Conservation (phyloP, 176 grass and related monocot genomes). For the Sorghum bicolor region DNA sequence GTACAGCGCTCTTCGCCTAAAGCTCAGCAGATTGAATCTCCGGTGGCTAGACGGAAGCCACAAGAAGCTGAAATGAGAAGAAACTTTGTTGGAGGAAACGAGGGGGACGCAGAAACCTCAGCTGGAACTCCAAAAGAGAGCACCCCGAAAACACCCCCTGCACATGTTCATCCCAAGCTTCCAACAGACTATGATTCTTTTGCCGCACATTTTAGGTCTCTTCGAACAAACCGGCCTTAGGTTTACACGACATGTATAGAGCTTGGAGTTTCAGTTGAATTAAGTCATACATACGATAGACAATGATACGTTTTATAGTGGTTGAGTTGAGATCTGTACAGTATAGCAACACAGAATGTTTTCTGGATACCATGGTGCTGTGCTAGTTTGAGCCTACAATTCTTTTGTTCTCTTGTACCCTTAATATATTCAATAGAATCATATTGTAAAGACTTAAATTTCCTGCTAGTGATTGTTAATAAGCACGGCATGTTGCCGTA, state of each 20-base stretch:
- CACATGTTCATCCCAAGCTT: constrained; percentile 72
- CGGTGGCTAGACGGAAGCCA: constrained; percentile 21
- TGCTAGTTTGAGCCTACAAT: constrained; percentile 12
- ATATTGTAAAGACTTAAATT: neutral
- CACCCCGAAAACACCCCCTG: constrained; percentile 24
- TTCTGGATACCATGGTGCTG: neutral
- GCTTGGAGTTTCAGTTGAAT: neutral
- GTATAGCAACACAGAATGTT: constrained; percentile 33
- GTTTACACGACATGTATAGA: neutral
- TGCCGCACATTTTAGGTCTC: constrained; percentile 83
- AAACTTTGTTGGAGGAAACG: constrained; percentile 28
- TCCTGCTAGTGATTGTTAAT: constrained; percentile 20
- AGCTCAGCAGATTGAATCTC: constrained; percentile 30
- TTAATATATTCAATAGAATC: constrained; percentile 2
- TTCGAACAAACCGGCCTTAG: constrained; percentile 63
- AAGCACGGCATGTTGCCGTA: constrained; percentile 6
- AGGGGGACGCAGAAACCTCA: constrained; percentile 13
- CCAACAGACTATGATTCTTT: constrained; percentile 82
- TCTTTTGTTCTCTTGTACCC: constrained; percentile 37
- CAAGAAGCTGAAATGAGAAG: constrained; percentile 16
- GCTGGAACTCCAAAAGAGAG: constrained; percentile 30
- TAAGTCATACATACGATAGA: neutral
- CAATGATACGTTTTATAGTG: neutral
- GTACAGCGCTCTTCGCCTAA: constrained; percentile 37
- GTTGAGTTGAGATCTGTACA: constrained; percentile 40